Base-by-base conservation (phyloP, 1,139 yeast genomes). In the Lodderomyces jiufengensis region DNA sequence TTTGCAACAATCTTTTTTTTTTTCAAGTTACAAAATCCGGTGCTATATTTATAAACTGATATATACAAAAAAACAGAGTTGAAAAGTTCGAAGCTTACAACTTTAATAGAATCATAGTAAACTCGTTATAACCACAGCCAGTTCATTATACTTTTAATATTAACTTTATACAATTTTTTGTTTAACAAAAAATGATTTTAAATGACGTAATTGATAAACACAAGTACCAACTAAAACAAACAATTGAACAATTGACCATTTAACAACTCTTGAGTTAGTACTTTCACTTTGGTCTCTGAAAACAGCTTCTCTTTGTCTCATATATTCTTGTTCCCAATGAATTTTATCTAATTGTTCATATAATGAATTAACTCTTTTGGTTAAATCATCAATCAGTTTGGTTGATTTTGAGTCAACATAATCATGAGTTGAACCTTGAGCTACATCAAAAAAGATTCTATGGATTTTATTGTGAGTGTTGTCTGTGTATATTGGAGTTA, bases 151-250 rank as follows among this genome's bases (percentile, higher is more conserved):
- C 20, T 18, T 18, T 18, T 18, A 18, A 5, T 18, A 18, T 5
- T 18, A n/a, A 30, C 22, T 27, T 49, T 57, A 70, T 24, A 70
- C 75, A 50, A 70, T 69, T 56, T 70, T 70, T 55, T 70, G 76
- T 55, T 70, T 70, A 44, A 70, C 75, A 42, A 70, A 70, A 63
- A 70, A 70, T 31, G 72, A 51, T 67, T 69, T 70, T 66, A 70
- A 70, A 53, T 70, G 76, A 40, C 65, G 66, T 53, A 70, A 64
- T 52, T 70, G 76, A 57, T 69, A 70, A 41, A 64, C 57, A 51
- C 76, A 70, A 23, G 76, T 68, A 37, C 73, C 74, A 27, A 67
- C 55, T 58, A 70, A 67, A 10, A 70, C 76, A 24, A 66, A 15
- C 45, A 70, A 57, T 54, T 70, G 76, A 32, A 70, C 54, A 41